phyloP scores from a whole-genome alignment of 2,329 filamentous ascomycete species.

The Botrytis fragariae region DNA sequence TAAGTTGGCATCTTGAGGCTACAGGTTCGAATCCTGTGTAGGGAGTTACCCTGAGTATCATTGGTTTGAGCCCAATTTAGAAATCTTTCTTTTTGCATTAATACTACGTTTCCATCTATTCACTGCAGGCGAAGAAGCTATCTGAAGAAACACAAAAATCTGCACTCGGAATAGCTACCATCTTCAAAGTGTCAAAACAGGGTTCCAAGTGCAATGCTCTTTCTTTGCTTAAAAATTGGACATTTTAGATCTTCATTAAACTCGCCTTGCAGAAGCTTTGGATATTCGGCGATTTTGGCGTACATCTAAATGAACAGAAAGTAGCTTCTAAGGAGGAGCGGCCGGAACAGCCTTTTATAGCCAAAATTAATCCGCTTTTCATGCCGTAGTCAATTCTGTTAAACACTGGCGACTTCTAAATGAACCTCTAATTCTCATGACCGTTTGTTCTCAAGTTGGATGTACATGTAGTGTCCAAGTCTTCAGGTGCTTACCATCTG shows the following conservation, averaged over 20 bases:
- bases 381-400: not conserved
- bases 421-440: not conserved
- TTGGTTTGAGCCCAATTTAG: not conserved
- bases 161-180: not conserved
- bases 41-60: constrained; percentile 6
- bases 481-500: not conserved
- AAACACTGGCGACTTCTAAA: not conserved
- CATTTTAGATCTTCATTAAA: not conserved
- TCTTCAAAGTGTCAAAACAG: not conserved
- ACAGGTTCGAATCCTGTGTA: not conserved
- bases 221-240: not conserved
- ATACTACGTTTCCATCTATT: not conserved
- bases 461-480: not conserved
- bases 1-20: constrained; percentile 16
- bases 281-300: not conserved
- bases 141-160: not conserved
- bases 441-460: not conserved
- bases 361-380: not conserved
- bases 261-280: not conserved
- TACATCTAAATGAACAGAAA: not conserved
- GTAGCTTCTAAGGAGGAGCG: not conserved
- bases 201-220: too few species aligned
- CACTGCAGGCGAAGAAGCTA: too few species aligned
- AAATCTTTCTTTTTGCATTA: not conserved
- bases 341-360: not conserved